phyloP scores from a whole-genome alignment of 164 flowering plant species.

The Umbilicus rupestris region DNA sequence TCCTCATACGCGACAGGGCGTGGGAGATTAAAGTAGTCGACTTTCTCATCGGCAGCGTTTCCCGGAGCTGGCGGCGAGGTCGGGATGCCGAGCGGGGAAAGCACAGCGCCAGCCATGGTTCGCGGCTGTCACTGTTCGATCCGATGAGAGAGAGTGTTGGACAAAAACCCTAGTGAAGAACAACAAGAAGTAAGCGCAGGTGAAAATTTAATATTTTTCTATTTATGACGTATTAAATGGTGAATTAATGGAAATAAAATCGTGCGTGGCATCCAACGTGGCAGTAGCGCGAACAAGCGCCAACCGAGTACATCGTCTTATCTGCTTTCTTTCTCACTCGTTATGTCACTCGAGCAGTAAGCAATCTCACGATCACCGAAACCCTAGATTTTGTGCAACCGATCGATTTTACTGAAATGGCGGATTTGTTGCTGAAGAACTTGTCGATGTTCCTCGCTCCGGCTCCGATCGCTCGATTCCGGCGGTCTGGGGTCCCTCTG shows the following conservation, averaged over 20 bases:
- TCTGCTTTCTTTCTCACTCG: not conserved
- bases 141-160: conserved; percentile 1
- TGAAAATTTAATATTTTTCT: not conserved
- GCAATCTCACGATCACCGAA: not conserved
- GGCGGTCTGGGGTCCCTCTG: not conserved
- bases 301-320: not conserved
- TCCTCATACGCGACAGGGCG: conserved; percentile 87
- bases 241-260: not conserved
- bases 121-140: not conserved
- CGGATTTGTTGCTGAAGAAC: not conserved
- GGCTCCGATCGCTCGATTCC: not conserved
- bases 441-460: conserved; percentile 1
- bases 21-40: conserved; percentile 71
- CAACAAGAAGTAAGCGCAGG: not conserved
- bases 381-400: not conserved
- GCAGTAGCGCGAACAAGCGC: not conserved
- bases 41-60: conserved; percentile 24
- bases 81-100: conserved; percentile 5
- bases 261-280: not conserved
- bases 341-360: not conserved
- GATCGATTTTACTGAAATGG: not conserved
- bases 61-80: conserved; percentile 1
- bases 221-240: not conserved
- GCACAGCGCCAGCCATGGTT: not conserved
- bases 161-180: not conserved